These are phyloP conservation scores for Colletotrichum echinochloae DNA, from an alignment of 2,329 filamentous ascomycete genomes.

Conservation along the genomic window DNA sequence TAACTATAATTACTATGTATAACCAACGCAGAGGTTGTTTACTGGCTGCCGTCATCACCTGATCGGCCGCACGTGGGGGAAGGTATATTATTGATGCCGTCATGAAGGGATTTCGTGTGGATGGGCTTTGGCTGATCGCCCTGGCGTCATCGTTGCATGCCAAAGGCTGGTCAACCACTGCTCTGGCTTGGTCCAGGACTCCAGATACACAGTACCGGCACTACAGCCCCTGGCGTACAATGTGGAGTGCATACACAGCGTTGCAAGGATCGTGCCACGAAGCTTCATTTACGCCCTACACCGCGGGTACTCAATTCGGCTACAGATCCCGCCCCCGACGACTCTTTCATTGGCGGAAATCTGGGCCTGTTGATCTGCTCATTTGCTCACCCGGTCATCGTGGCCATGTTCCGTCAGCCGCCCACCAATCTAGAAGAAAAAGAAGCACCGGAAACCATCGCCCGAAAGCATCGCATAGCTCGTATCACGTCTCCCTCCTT, in stretches of 20 bases:
- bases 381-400: conserved; percentile 14
- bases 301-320: conserved; percentile 22
- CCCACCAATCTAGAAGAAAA: not conserved
- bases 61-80: not conserved
- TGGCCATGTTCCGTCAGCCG: not conserved
- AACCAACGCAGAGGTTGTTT: not conserved
- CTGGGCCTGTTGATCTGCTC: conserved; percentile 4
- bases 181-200: not conserved
- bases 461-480: conserved; percentile 14
- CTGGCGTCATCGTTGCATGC: not conserved
- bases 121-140: not conserved
- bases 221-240: conserved; percentile 1
- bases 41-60: not conserved
- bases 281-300: conserved; percentile 28
- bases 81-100: not conserved
- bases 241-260: conserved; percentile 8
- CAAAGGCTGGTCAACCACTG: not conserved
- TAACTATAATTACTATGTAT: not conserved
- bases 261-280: conserved; percentile 19
- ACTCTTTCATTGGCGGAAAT: conserved; percentile 21
- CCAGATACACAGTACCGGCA: conserved; percentile 1
- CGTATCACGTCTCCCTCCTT: not conserved
- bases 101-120: no score
- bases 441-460: not conserved
- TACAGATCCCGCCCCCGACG: conserved; percentile 3